Evolutionary conservation across 345 rosid species (phyloP).

Genomic region (Ailanthus altissimus): DNA sequence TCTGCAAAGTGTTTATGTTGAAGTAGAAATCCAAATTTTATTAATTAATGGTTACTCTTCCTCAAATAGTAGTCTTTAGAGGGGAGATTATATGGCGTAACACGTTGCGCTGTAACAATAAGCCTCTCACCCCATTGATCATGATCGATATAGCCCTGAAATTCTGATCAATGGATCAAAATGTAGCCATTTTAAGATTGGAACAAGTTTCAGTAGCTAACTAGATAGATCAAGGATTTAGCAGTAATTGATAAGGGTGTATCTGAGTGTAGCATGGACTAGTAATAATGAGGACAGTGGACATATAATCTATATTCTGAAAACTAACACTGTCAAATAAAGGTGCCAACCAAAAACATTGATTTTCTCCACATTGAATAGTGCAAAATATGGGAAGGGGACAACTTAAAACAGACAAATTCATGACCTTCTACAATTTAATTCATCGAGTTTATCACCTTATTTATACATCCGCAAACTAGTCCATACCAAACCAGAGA

Average conservation of each 20-base stretch:
- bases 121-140: background rate
- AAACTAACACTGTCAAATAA: background rate
- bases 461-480: background rate
- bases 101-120: no score
- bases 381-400: background rate
- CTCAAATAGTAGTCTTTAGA: background rate
- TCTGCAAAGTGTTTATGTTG: background rate
- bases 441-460: background rate
- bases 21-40: background rate
- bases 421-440: background rate
- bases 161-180: background rate
- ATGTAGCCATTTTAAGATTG: background rate
- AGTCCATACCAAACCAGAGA: background rate
- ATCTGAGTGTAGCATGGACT: background rate
- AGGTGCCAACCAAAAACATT: background rate
- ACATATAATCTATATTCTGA: background rate
- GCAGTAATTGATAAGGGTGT: background rate
- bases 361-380: background rate
- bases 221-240: background rate
- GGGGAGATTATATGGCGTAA: background rate
- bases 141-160: background rate
- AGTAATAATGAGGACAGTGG: background rate
- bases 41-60: background rate
- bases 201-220: background rate
- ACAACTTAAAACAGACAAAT: constrained; percentile 1